Evolutionary conservation across 495 filamentous ascomycete species (phyloP).

Genomic region (Lasiosphaeriaceae sp.): DNA sequence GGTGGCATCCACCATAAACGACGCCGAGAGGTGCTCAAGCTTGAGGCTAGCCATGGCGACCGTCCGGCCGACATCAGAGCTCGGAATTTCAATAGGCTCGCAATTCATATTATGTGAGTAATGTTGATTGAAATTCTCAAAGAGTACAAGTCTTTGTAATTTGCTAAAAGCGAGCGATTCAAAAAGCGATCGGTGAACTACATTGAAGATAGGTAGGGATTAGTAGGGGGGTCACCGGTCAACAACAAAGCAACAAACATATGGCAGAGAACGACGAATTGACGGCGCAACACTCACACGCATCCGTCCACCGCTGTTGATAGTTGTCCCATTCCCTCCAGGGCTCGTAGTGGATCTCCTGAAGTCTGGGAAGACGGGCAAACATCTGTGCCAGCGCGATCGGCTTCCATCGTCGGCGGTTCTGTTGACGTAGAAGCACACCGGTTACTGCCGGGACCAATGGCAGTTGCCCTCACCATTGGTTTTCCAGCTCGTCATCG

Average conservation of each 20-base stretch:
- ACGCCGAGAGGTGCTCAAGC: slow-evolving; percentile 36
- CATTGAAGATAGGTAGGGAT: not conserved
- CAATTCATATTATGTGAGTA: slow-evolving; percentile 20
- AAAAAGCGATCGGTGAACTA: slow-evolving; percentile 24
- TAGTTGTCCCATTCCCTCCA: slow-evolving; percentile 28
- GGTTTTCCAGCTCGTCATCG: slow-evolving; percentile 17
- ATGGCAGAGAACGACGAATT: slow-evolving; percentile 4
- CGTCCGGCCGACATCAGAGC: slow-evolving; percentile 20
- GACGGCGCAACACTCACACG: slow-evolving; percentile 15
- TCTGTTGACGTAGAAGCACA: slow-evolving; percentile 33
- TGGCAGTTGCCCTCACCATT: slow-evolving; percentile 32
- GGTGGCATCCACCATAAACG: slow-evolving; percentile 35
- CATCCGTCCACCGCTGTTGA: slow-evolving; percentile 18
- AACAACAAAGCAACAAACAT: not conserved
- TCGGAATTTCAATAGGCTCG: slow-evolving; percentile 19
- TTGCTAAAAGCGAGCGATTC: slow-evolving; percentile 19
- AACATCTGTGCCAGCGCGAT: slow-evolving; percentile 27
- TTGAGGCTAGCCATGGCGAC: slow-evolving; percentile 28
- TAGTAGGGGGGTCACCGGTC: not conserved
- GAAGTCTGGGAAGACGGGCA: slow-evolving; percentile 29
- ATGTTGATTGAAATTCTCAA: slow-evolving; percentile 33
- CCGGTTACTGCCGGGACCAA: slow-evolving; percentile 27
- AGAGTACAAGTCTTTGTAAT: slow-evolving; percentile 27
- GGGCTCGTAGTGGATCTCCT: slow-evolving; percentile 32
- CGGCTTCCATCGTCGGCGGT: slow-evolving; percentile 31